These are phyloP conservation scores for Septoria petroselini DNA, from an alignment of 2,329 filamentous ascomycete genomes.

Conservation along the genomic window DNA sequence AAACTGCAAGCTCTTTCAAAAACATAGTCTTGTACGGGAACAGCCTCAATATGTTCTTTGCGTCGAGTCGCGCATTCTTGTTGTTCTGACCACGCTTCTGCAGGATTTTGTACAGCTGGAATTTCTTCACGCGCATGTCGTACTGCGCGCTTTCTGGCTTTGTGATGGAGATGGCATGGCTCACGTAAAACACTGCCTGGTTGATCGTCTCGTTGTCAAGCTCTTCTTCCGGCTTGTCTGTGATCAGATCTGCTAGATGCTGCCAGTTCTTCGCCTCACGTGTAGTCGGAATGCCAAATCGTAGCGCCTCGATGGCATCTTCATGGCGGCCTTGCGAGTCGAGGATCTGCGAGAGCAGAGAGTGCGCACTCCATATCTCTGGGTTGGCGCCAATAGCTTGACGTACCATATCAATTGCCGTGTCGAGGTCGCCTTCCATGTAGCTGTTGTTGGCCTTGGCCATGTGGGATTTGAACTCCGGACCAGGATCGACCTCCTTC, in stretches of 20 bases:
- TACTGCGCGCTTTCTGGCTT: slow-evolving; percentile 31
- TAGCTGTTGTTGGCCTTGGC: slow-evolving; percentile 66
- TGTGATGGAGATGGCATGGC: slow-evolving; percentile 54
- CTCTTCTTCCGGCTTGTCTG: slow-evolving; percentile 48
- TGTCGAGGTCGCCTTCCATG: slow-evolving; percentile 58
- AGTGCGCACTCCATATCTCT: slow-evolving; percentile 61
- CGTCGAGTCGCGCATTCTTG: slow-evolving; percentile 49
- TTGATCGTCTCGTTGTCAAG: slow-evolving; percentile 35
- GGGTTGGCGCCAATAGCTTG: slow-evolving; percentile 57
- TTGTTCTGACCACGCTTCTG: slow-evolving; percentile 38
- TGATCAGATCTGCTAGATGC: slow-evolving; percentile 55
- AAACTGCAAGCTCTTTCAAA: slow-evolving; percentile 55
- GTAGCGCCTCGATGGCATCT: slow-evolving; percentile 56
- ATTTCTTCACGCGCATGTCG: slow-evolving; percentile 54
- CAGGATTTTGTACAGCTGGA: slow-evolving; percentile 54
- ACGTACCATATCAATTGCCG: slow-evolving; percentile 54
- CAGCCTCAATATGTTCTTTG: slow-evolving; percentile 54
- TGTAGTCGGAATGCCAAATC: slow-evolving; percentile 57
- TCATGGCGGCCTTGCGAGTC: slow-evolving; percentile 54
- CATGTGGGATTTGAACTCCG: slow-evolving; percentile 67
- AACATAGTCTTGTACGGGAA: slow-evolving; percentile 55
- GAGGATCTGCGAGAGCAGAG: slow-evolving; percentile 58
- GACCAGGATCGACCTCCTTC: slow-evolving; percentile 65
- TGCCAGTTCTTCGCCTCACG: slow-evolving; percentile 57
- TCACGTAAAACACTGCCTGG: slow-evolving; percentile 54